These are phyloP conservation scores for Ustilago vetiveriae DNA, from an alignment of 1,284 basidiomycete species.

Conservation along the genomic window DNA sequence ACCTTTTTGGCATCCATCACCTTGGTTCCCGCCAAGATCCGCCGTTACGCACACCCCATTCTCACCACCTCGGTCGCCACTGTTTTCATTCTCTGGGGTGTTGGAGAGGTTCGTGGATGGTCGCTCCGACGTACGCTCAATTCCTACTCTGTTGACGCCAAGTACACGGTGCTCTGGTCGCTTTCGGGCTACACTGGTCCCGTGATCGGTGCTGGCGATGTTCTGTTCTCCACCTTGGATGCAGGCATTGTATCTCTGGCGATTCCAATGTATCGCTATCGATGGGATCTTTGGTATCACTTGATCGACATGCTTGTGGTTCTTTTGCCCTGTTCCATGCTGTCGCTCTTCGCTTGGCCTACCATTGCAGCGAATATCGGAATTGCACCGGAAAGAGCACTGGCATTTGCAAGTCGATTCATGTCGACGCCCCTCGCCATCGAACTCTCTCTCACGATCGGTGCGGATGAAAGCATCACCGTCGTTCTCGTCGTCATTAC, in stretches of 20 bases:
- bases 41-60: conserved; percentile 57
- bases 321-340: conserved; percentile 43
- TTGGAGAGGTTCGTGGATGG: conserved; percentile 43
- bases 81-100: conserved; percentile 54
- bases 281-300: conserved; percentile 47
- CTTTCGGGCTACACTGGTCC: conserved; percentile 48
- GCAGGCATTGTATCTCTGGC: conserved; percentile 59
- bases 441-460: conserved; percentile 50
- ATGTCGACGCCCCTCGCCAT: conserved; percentile 61
- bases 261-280: conserved; percentile 59
- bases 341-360: conserved; percentile 56
- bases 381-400: conserved; percentile 36
- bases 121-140: conserved; percentile 28
- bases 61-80: conserved; percentile 54
- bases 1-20: conserved; percentile 55
- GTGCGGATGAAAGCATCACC: conserved; percentile 55
- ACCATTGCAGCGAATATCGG: conserved; percentile 39
- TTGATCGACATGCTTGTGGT: conserved; percentile 45
- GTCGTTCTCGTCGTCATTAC: conserved; percentile 62
- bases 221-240: conserved; percentile 54
- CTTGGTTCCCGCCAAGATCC: conserved; percentile 45
- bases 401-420: conserved; percentile 53
- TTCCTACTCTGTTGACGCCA: conserved; percentile 48
- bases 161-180: conserved; percentile 50
- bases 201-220: conserved; percentile 58